phyloP scores from a whole-genome alignment of 2,329 filamentous ascomycete genomes.

The Stemphylium lycopersici region DNA sequence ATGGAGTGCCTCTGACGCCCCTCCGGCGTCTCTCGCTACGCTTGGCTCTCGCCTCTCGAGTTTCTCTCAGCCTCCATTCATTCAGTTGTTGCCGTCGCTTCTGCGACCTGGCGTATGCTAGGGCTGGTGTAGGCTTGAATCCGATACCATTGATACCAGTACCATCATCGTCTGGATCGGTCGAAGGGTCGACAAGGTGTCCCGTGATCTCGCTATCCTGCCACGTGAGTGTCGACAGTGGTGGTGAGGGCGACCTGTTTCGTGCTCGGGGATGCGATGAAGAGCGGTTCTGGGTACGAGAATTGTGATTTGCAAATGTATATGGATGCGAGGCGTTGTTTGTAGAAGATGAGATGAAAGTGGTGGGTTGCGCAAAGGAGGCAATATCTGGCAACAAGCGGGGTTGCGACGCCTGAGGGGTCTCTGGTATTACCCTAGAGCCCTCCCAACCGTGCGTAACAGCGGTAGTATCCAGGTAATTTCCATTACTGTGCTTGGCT shows the following conservation, averaged over 20 bases:
- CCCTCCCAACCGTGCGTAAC: conserved; percentile 2
- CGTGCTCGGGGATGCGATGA: conserved; percentile 26
- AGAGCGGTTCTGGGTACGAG: conserved; percentile 9
- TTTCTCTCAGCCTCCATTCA: conserved; percentile 65
- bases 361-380: conserved; percentile 39
- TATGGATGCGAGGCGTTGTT: conserved; percentile 10
- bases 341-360: conserved; percentile 29
- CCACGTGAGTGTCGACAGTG: conserved; percentile 56
- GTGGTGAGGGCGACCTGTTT: conserved; percentile 40
- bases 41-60: conserved; percentile 63
- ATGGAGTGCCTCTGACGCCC: conserved; percentile 36
- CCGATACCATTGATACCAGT: conserved; percentile 69
- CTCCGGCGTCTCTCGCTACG: conserved; percentile 58
- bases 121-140: conserved; percentile 65
- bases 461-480: conserved; percentile 12
- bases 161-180: conserved; percentile 65
- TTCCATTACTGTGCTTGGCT: neutral
- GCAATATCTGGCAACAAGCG: conserved; percentile 41
- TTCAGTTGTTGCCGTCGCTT: conserved; percentile 63
- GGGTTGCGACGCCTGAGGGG: conserved; percentile 41
- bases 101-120: conserved; percentile 62
- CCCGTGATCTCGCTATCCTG: conserved; percentile 68
- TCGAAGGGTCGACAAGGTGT: conserved; percentile 56
- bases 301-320: conserved; percentile 4
- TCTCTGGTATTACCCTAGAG: conserved; percentile 37